These are phyloP conservation scores for Jamesozyma jinghongensis DNA, from an alignment of 805 yeast genomes.

Conservation along the genomic window DNA sequence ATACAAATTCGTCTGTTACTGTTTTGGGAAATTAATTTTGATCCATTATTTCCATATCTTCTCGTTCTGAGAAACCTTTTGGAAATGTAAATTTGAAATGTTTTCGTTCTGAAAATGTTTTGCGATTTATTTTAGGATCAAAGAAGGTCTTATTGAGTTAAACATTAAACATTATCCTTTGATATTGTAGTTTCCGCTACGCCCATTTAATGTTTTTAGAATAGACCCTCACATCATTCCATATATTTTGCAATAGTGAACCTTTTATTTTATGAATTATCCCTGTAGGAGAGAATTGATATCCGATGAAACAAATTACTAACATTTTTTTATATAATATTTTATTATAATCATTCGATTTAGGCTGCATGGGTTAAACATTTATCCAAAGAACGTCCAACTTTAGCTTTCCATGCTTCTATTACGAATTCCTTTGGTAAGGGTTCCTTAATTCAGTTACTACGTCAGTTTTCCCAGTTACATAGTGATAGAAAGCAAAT, in stretches of 20 bases:
- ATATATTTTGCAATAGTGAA: neutral
- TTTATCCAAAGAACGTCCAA: slow-evolving; percentile 83
- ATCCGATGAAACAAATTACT: slow-evolving; percentile 5
- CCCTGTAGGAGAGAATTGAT: neutral
- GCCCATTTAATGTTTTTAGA: slow-evolving; percentile 60
- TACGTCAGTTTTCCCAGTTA: slow-evolving; percentile 84
- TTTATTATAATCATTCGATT: neutral
- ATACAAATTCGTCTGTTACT: slow-evolving; percentile 82
- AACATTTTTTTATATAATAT: slow-evolving; percentile 26
- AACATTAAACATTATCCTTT: slow-evolving; percentile 37
- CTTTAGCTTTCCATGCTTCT: slow-evolving; percentile 96
- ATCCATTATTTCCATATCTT: slow-evolving; percentile 38
- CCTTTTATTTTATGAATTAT: too few species aligned
- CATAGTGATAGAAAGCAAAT: slow-evolving; percentile 93
- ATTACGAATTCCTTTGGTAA: slow-evolving; percentile 96
- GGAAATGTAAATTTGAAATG: slow-evolving; percentile 31
- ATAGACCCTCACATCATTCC: slow-evolving; percentile 65
- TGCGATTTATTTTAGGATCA: slow-evolving; percentile 28
- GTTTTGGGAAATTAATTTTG: slow-evolving; percentile 82
- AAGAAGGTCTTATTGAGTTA: slow-evolving; percentile 57
- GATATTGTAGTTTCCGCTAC: neutral
- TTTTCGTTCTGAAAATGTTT: slow-evolving; percentile 31
- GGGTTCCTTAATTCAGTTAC: slow-evolving; percentile 86
- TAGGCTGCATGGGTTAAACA: slow-evolving; percentile 96
- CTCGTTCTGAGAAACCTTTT: slow-evolving; percentile 29